Percentiles rank a stretch among this genome's conserved stretches.
phyloP scores from a whole-genome alignment of 495 filamentous ascomycete species.

The Hyaloscypha hepaticicola region DNA sequence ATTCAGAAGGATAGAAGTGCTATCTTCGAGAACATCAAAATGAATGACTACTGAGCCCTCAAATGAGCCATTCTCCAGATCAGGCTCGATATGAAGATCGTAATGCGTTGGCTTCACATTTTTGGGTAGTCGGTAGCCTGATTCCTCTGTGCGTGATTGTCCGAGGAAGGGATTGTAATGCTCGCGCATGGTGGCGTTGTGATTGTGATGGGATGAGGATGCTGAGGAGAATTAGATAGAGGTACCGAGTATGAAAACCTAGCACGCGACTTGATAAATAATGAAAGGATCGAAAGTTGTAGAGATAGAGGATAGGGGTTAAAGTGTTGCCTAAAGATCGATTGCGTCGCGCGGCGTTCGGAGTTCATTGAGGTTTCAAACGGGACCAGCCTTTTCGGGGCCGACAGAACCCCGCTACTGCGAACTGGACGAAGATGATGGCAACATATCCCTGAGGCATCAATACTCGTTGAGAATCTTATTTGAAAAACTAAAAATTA shows the following conservation, averaged over 20 bases:
- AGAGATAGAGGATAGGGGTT: not conserved
- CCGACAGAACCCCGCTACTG: no score
- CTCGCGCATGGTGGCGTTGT: not conserved
- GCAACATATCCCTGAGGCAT: no score
- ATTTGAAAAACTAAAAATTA: no score
- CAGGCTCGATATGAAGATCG: conserved; percentile 64
- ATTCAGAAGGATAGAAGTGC: conserved; percentile 64
- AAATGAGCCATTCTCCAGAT: conserved; percentile 63
- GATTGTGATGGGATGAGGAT: not conserved
- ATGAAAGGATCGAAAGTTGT: not conserved
- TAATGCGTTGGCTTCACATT: conserved; percentile 69
- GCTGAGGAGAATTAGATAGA: not conserved
- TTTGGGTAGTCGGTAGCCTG: conserved; percentile 45
- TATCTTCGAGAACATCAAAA: conserved; percentile 64
- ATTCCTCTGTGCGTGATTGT: not conserved
- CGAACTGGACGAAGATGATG: no score
- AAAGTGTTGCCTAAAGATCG: not conserved
- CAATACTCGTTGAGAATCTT: no score
- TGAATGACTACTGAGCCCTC: conserved; percentile 63
- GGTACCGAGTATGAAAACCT: not conserved
- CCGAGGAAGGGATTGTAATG: not conserved
- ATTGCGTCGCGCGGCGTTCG: not conserved
- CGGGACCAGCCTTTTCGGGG: no score
- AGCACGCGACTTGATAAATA: not conserved
- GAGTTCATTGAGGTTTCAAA: not conserved